phyloP scores from a whole-genome alignment of 228 moss, liverwort and hornwort species.

The Sphagnum magellanicum region DNA sequence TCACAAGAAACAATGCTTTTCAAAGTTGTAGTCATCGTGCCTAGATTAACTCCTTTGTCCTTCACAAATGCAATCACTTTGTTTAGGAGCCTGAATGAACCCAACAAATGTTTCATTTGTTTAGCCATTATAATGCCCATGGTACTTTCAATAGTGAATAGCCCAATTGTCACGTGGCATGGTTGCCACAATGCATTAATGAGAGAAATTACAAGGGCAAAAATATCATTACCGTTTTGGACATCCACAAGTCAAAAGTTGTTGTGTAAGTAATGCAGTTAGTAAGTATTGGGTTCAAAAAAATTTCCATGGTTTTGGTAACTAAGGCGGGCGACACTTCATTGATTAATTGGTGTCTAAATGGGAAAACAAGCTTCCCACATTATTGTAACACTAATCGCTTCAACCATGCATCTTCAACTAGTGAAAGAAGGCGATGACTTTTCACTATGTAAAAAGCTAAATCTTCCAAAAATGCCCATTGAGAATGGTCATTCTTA shows the following conservation, averaged over 20 bases:
- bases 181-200: not conserved
- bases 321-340: not conserved
- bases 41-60: too few relatives aligned
- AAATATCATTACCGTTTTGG: not conserved
- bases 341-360: not conserved
- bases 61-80: too few relatives aligned
- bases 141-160: too few relatives aligned
- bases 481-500: too few relatives aligned
- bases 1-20: too few relatives aligned
- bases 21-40: too few relatives aligned
- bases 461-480: not conserved
- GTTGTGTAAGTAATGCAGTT: not conserved
- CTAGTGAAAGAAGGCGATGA: not conserved
- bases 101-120: too few relatives aligned
- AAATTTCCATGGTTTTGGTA: not conserved
- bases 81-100: too few relatives aligned
- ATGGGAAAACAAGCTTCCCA: not conserved
- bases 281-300: not conserved
- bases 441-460: not conserved
- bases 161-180: too few relatives aligned
- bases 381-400: not conserved
- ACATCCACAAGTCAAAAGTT: not conserved
- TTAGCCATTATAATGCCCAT: too few relatives aligned
- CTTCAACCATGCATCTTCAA: not conserved
- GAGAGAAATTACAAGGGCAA: not conserved